These are phyloP conservation scores for Penstemon barbatus DNA, from an alignment of 257 asterid genomes.

Conservation along the genomic window DNA sequence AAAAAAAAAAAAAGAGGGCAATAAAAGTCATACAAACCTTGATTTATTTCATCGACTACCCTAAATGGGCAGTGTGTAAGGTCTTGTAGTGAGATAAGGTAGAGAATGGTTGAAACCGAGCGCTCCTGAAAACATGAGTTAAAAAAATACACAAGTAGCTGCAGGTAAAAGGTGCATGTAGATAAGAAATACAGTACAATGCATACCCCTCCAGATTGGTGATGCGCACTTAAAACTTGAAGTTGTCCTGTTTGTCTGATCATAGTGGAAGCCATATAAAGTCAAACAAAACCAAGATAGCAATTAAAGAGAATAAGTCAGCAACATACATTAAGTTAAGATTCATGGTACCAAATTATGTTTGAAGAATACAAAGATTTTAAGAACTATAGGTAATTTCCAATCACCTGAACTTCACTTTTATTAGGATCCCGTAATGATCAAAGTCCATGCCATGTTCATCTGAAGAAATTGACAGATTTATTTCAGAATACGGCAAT, in stretches of 20 bases:
- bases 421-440: slow-evolving; percentile 85
- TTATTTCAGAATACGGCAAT: slow-evolving; percentile 22
- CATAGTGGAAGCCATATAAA: slow-evolving; percentile 21
- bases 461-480: slow-evolving; percentile 48
- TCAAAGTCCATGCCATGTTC: slow-evolving; percentile 83
- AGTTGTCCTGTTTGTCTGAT: slow-evolving; percentile 88
- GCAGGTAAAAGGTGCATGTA: slow-evolving; percentile 25
- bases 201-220: slow-evolving; percentile 98
- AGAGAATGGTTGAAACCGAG: slow-evolving; percentile 94
- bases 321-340: not conserved
- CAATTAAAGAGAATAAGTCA: not conserved
- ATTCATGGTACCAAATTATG: not conserved
- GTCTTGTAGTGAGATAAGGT: slow-evolving; percentile 95
- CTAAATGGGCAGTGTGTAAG: slow-evolving; percentile 94
- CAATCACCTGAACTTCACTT: slow-evolving; percentile 91
- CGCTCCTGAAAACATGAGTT: slow-evolving; percentile 60
- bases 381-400: not conserved
- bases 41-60: slow-evolving; percentile 98
- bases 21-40: slow-evolving; percentile 60
- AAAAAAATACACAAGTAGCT: slow-evolving; percentile 32
- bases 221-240: slow-evolving; percentile 90
- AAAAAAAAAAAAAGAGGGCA: slow-evolving; percentile 1
- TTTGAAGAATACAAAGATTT: not conserved
- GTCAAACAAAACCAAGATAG: slow-evolving; percentile 15
- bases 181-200: slow-evolving; percentile 24